Percentiles rank a stretch among this genome's conserved stretches.
phyloP scores from a whole-genome alignment of 495 filamentous ascomycete genomes.

The Geoglossum glabrum region DNA sequence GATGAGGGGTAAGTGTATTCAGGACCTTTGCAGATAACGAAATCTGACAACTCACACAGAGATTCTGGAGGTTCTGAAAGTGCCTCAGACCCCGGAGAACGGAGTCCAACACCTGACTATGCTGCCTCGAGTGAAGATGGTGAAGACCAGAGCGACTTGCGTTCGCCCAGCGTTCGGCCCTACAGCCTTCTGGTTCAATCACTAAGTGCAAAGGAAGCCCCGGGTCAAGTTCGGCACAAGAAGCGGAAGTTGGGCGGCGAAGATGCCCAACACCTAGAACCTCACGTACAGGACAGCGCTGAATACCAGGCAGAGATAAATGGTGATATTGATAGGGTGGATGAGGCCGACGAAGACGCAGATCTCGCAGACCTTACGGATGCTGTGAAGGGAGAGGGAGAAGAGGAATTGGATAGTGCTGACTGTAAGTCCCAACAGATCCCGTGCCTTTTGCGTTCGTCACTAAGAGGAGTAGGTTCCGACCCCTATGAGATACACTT shows the following conservation, averaged over 20 bases:
- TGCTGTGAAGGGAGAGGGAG: too few species aligned
- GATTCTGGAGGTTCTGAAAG: background rate
- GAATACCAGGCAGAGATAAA: background rate
- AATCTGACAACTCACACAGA: background rate
- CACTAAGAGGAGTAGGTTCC: slow-evolving; percentile 21
- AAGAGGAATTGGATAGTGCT: slow-evolving; percentile 27
- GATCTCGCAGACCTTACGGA: slow-evolving; percentile 19
- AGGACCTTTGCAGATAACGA: background rate
- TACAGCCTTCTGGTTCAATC: slow-evolving; percentile 50
- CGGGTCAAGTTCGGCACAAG: slow-evolving; percentile 2
- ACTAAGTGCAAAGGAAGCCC: slow-evolving; percentile 27
- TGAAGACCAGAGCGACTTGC: slow-evolving; percentile 19
- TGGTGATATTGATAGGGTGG: slow-evolving; percentile 19
- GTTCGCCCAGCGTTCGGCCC: slow-evolving; percentile 21
- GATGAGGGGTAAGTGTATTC: background rate
- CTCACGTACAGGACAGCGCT: background rate
- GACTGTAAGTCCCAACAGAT: slow-evolving; percentile 6
- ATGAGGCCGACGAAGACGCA: slow-evolving; percentile 16
- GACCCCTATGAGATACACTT: slow-evolving; percentile 77
- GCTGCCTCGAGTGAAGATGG: slow-evolving; percentile 27
- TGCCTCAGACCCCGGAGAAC: slow-evolving; percentile 1
- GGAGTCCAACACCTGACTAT: background rate
- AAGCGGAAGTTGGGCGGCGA: slow-evolving; percentile 4
- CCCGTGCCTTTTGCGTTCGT: background rate
- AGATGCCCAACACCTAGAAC: background rate